Percentiles rank a stretch among this genome's conserved stretches.
These are phyloP conservation scores for Talaromyces marneffei DNA, from an alignment of 2,329 filamentous ascomycete species.

Conservation along the genomic window DNA sequence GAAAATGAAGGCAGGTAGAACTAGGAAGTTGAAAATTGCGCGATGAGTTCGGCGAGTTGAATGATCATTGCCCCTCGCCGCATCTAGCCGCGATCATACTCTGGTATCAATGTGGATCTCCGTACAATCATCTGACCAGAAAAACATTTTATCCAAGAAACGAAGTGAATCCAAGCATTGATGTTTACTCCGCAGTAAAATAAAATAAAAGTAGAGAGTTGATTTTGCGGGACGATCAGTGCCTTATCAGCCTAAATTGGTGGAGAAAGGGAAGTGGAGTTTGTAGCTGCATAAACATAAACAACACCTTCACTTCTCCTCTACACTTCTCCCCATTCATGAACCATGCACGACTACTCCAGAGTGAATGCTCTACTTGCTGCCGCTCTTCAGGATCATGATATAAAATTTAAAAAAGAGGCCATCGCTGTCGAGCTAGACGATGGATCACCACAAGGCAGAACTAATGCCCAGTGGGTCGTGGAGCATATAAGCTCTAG, in stretches of 20 bases:
- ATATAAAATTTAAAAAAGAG: constrained; percentile 25
- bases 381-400: constrained; percentile 26
- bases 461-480: constrained; percentile 28
- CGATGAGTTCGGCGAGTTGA: background rate
- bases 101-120: background rate
- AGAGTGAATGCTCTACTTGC: constrained; percentile 17
- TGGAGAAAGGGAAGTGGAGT: background rate
- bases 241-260: background rate
- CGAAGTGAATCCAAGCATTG: too few relatives aligned
- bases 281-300: background rate
- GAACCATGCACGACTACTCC: constrained; percentile 17
- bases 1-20: background rate
- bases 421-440: constrained; percentile 25
- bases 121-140: background rate
- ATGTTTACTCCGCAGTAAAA: background rate
- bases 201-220: background rate
- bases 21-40: background rate
- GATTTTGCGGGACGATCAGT: background rate
- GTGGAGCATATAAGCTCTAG: constrained; percentile 27
- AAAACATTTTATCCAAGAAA: too few relatives aligned
- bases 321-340: background rate
- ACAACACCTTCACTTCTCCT: background rate
- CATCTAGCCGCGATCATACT: constrained; percentile 9
- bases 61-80: constrained; percentile 8
- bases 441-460: constrained; percentile 15